Evolutionary conservation across 2,329 filamentous ascomycete genomes (phyloP).

Genomic region (Diaporthe sp.): DNA sequence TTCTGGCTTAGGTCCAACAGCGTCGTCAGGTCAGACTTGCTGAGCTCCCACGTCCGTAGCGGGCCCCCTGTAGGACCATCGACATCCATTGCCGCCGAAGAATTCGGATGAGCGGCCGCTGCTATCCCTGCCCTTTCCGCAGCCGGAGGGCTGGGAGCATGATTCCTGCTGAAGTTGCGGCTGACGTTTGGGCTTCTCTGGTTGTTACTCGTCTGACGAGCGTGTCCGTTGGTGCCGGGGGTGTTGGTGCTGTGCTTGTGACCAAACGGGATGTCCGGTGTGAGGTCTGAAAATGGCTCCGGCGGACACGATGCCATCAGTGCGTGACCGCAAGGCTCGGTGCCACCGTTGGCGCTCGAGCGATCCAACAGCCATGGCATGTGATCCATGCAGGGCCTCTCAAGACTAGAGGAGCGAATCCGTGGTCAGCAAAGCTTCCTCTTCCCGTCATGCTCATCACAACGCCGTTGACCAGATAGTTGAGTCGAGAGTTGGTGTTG

Average conservation of each 20-base stretch:
- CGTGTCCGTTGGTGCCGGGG: conserved; percentile 45
- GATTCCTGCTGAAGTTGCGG: conserved; percentile 31
- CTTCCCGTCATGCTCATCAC: conserved; percentile 13
- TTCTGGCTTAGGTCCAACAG: conserved; percentile 87
- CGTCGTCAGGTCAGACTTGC: conserved; percentile 81
- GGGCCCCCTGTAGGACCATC: conserved; percentile 23
- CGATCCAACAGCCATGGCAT: conserved; percentile 82
- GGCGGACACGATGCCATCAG: conserved; percentile 94
- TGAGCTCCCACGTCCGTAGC: conserved; percentile 84
- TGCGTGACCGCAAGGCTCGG: conserved; percentile 85
- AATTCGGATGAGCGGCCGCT: neutral
- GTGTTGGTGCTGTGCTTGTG: conserved; percentile 56
- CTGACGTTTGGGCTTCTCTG: conserved; percentile 40
- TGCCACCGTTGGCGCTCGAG: conserved; percentile 68
- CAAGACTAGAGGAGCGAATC: conserved; percentile 73
- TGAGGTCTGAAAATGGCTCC: conserved; percentile 66
- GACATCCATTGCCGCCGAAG: conserved; percentile 13
- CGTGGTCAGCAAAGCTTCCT: conserved; percentile 34
- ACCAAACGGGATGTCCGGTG: conserved; percentile 67
- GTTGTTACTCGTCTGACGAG: conserved; percentile 52
- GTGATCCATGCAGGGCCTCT: conserved; percentile 94
- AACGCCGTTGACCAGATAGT: conserved; percentile 5
- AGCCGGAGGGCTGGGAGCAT: neutral
- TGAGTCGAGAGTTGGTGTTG: conserved; percentile 20
- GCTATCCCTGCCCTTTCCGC: neutral